These are phyloP conservation scores for Naganishia vishniacii DNA, from an alignment of 768 basidiomycete genomes.

Conservation along the genomic window DNA sequence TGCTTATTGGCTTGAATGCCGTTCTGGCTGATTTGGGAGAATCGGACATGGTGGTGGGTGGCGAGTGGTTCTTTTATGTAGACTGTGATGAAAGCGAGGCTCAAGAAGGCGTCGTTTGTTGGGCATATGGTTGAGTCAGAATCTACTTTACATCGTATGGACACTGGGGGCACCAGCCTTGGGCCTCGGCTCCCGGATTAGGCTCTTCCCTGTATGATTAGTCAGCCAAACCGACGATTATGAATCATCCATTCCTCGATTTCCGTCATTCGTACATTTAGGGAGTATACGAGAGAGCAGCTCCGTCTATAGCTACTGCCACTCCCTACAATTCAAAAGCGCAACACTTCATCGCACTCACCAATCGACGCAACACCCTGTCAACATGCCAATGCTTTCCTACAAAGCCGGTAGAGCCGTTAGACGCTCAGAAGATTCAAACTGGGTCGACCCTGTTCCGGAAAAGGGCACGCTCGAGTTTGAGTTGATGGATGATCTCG, in stretches of 20 bases:
- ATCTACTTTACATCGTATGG: not conserved
- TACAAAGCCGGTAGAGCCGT: constrained; percentile 39
- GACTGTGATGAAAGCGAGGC: not conserved
- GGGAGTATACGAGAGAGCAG: too few relatives aligned
- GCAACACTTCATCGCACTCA: not conserved
- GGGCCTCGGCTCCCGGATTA: too few relatives aligned
- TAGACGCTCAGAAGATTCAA: constrained; percentile 34
- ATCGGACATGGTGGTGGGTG: not conserved
- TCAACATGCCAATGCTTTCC: constrained; percentile 62
- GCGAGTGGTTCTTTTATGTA: not conserved
- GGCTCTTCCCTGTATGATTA: too few relatives aligned
- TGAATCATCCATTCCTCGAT: not conserved
- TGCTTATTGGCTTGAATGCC: constrained; percentile 24
- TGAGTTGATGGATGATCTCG: constrained; percentile 39
- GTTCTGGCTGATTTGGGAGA: constrained; percentile 21
- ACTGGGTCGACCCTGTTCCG: constrained; percentile 45
- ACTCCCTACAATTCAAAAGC: not conserved
- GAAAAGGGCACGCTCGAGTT: constrained; percentile 43
- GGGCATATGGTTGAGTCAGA: not conserved
- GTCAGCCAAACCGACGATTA: not conserved
- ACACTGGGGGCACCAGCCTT: too few relatives aligned
- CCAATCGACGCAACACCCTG: not conserved
- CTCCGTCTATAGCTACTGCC: not conserved
- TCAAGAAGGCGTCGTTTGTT: not conserved
- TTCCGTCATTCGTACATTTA: too few relatives aligned